A percentile compares a stretch with the other conserved stretches of the same genome.
These are phyloP conservation scores for Penicillium sp. DNA, from an alignment of 2,329 filamentous ascomycete species.

Conservation along the genomic window DNA sequence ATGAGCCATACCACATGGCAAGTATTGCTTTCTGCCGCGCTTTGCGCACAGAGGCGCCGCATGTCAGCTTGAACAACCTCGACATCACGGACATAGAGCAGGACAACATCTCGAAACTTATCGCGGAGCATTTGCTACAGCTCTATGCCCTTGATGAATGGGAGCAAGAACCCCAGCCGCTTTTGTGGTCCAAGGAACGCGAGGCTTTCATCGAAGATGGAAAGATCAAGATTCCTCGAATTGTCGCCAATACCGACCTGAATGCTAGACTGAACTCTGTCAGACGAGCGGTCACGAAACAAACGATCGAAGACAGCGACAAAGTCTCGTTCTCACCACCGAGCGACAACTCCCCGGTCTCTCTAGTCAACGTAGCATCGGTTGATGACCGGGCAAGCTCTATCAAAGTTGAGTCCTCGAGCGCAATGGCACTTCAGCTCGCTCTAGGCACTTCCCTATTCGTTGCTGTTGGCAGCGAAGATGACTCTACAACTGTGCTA, in stretches of 20 bases:
- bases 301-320: background rate
- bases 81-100: background rate
- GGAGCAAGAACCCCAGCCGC: background rate
- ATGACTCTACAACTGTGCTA: background rate
- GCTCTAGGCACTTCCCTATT: background rate
- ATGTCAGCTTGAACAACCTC: conserved; percentile 10
- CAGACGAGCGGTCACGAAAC: background rate
- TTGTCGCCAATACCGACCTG: conserved; percentile 6
- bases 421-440: background rate
- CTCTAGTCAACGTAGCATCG: too few relatives aligned
- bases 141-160: background rate
- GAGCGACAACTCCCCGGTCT: background rate
- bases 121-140: background rate
- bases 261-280: conserved; percentile 1
- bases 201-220: conserved; percentile 25
- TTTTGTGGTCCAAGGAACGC: conserved; percentile 28
- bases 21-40: conserved; percentile 12
- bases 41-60: conserved; percentile 1
- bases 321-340: background rate
- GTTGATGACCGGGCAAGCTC: background rate
- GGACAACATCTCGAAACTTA: background rate
- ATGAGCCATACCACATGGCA: conserved; percentile 10
- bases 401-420: background rate
- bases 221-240: conserved; percentile 25
- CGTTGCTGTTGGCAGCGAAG: background rate